phyloP scores from a whole-genome alignment of 306 rosid genomes.

The Casuarina glauca region DNA sequence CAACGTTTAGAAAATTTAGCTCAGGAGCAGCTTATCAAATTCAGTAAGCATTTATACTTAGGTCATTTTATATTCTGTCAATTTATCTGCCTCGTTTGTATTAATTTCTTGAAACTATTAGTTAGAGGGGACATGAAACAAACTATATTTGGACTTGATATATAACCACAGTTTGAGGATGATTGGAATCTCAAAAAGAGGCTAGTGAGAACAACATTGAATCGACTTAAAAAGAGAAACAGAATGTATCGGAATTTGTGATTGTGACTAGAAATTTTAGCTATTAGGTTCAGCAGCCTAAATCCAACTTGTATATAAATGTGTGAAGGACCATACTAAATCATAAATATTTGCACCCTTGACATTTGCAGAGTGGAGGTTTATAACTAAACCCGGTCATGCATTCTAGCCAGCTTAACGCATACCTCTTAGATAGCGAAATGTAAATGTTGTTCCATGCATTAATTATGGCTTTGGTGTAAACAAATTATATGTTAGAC shows the following conservation, averaged over 20 bases:
- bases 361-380: background rate
- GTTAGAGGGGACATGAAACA: background rate
- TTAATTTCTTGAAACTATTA: background rate
- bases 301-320: too few relatives aligned
- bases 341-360: too few relatives aligned
- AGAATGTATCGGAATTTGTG: background rate
- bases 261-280: too few relatives aligned
- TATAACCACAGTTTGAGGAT: background rate
- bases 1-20: constrained; percentile 90
- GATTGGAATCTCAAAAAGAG: background rate
- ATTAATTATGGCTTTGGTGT: background rate
- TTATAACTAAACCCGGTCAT: background rate
- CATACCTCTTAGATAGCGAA: background rate
- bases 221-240: background rate
- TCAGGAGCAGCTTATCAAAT: constrained; percentile 95
- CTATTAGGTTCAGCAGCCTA: too few relatives aligned
- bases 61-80: constrained; percentile 13
- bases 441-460: background rate
- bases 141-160: background rate
- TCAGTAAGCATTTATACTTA: constrained; percentile 56
- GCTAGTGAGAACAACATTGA: background rate
- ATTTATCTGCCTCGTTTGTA: background rate
- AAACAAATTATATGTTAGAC: background rate
- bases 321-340: too few relatives aligned
- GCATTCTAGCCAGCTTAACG: background rate